Conservation (phyloP, 192 early-diverging fungal genomes). For the Pilobolus umbonatus region DNA sequence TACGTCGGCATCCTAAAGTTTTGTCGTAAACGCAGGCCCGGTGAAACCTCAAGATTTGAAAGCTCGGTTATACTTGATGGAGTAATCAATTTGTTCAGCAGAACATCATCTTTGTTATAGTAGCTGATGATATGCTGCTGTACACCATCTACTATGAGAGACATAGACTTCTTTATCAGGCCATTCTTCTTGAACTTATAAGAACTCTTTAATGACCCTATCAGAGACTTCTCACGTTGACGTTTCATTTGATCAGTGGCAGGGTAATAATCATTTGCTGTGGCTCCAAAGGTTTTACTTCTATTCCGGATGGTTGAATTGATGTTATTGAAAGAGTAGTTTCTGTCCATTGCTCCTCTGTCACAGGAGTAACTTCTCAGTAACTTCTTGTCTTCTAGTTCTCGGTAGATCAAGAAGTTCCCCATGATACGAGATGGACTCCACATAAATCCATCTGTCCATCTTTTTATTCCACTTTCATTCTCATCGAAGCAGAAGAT, state of each 20-base stretch:
- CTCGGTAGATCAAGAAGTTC: conserved; percentile 78
- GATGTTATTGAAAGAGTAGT: not conserved
- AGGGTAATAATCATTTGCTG: too few species aligned
- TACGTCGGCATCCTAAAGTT: conserved; percentile 50
- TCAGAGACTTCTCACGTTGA: conserved; percentile 46
- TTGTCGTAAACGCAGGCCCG: conserved; percentile 48
- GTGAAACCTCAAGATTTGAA: conserved; percentile 47
- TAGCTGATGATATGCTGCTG: conserved; percentile 54
- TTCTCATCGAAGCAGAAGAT: conserved; percentile 83
- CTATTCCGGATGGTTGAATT: not conserved
- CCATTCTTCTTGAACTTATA: conserved; percentile 58
- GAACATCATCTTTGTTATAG: conserved; percentile 53
- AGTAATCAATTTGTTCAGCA: conserved; percentile 42
- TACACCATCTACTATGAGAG: conserved; percentile 58
- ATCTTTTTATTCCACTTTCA: conserved; percentile 76
- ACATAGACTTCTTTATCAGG: conserved; percentile 77
- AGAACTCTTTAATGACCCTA: conserved; percentile 48
- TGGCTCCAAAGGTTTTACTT: not conserved
- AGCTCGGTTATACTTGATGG: conserved; percentile 44
- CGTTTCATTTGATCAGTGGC: not conserved
- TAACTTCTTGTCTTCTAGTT: conserved; percentile 41
- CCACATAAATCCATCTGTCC: conserved; percentile 83
- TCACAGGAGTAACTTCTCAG: conserved; percentile 7
- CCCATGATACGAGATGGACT: conserved; percentile 78
- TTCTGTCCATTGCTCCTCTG: not conserved